phyloP scores from a whole-genome alignment of 2,329 filamentous ascomycete genomes.

The Cytospora piceicola region DNA sequence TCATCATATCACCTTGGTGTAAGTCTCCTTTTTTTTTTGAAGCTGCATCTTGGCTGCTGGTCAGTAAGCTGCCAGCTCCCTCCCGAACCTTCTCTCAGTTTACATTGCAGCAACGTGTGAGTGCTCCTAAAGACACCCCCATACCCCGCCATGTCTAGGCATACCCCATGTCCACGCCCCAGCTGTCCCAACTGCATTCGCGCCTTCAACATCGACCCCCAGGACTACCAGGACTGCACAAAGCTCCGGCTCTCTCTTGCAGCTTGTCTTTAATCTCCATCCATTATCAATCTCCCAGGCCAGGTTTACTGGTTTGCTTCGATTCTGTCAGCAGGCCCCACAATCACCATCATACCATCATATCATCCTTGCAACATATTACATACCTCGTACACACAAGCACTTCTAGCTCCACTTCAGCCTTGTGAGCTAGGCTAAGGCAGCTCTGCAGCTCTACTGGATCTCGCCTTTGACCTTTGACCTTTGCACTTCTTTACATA shows the following conservation, averaged over 20 bases:
- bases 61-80: background rate
- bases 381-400: constrained; percentile 14
- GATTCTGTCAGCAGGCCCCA: constrained; percentile 3
- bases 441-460: constrained; percentile 8
- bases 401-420: constrained; percentile 24
- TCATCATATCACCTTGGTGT: background rate
- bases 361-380: constrained; percentile 3
- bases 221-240: background rate
- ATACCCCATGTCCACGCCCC: constrained; percentile 19
- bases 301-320: constrained; percentile 3
- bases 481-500: constrained; percentile 22
- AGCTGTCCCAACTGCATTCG: background rate
- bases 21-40: background rate
- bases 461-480: constrained; percentile 1
- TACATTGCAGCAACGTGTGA: constrained; percentile 13
- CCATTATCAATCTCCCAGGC: background rate
- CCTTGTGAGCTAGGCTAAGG: constrained; percentile 22
- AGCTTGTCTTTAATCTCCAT: constrained; percentile 1
- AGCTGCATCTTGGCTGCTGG: background rate
- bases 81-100: background rate
- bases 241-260: constrained; percentile 5
- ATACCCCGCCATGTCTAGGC: constrained; percentile 21
- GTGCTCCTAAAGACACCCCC: constrained; percentile 21
- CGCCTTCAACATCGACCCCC: background rate
- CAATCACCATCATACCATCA: constrained; percentile 2